phyloP scores from a whole-genome alignment of 2,329 filamentous ascomycete genomes.

The Colletotrichum godetiae region DNA sequence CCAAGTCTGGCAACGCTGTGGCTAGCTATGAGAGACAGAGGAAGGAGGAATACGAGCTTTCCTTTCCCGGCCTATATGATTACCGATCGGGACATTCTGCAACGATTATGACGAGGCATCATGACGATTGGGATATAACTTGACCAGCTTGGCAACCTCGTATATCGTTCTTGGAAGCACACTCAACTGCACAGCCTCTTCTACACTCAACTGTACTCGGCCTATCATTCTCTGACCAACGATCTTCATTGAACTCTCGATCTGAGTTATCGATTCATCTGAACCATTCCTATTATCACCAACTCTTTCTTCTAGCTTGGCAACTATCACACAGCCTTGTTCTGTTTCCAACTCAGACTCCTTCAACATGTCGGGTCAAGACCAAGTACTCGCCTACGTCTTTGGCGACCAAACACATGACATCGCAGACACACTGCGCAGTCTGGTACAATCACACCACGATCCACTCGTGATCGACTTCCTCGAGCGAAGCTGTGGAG shows the following conservation, averaged over 20 bases:
- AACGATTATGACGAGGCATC: background rate
- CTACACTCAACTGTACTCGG: background rate
- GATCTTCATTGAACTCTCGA: background rate
- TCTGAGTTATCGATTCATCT: background rate
- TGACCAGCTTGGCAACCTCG: background rate
- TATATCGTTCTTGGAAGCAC: background rate
- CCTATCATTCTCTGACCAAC: background rate
- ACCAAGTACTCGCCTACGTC: background rate
- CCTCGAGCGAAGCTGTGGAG: conserved; percentile 8
- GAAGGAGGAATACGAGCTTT: background rate
- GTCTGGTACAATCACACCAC: background rate
- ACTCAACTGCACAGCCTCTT: background rate
- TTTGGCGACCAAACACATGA: conserved; percentile 26
- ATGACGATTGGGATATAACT: background rate
- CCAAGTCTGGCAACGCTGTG: background rate
- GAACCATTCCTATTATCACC: background rate
- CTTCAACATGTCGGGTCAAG: background rate
- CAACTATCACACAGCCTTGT: background rate
- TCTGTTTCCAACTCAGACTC: background rate
- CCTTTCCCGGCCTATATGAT: background rate
- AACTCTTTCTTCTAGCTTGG: background rate
- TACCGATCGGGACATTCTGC: background rate
- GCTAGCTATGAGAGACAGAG: background rate
- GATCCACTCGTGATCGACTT: conserved; percentile 9
- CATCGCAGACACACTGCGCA: background rate